These are phyloP conservation scores for Colletotrichum cuscutae DNA, from an alignment of 2,329 filamentous ascomycete genomes.

Conservation along the genomic window DNA sequence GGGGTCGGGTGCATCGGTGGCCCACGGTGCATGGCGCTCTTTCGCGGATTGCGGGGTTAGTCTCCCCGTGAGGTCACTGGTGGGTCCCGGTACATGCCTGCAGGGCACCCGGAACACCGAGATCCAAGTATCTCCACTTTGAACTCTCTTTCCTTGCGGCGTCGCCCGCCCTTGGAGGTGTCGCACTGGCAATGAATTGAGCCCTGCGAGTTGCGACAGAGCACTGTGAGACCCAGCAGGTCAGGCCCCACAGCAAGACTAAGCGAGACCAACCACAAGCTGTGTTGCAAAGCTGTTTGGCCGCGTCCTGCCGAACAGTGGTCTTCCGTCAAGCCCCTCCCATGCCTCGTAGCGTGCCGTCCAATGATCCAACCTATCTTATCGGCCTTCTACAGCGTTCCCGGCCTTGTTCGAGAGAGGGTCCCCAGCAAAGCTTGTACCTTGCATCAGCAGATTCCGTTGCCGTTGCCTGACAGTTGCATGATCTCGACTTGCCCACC, in stretches of 20 bases:
- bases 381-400: conserved; percentile 10
- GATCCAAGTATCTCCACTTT: conserved; percentile 23
- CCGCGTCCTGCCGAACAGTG: conserved; percentile 3
- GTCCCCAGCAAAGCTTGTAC: conserved; percentile 33
- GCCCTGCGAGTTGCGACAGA: background rate
- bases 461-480: conserved; percentile 33
- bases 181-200: background rate
- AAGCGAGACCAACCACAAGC: conserved; percentile 13
- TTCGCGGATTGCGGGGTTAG: conserved; percentile 42
- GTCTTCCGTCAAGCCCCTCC: background rate
- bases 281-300: background rate
- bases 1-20: conserved; percentile 41
- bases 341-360: background rate
- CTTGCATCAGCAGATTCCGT: conserved; percentile 35
- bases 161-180: background rate
- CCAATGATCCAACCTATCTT: conserved; percentile 26
- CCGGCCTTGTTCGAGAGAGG: conserved; percentile 23
- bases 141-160: background rate
- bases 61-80: conserved; percentile 32
- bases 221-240: background rate
- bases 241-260: background rate
- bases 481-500: conserved; percentile 23
- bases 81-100: conserved; percentile 33
- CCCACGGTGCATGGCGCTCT: conserved; percentile 28
- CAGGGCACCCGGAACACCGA: conserved; percentile 17